Percentiles rank a stretch among this genome's conserved stretches.
phyloP scores from a whole-genome alignment of 352 stramenopile species.

The Phytophthora pluvialis region DNA sequence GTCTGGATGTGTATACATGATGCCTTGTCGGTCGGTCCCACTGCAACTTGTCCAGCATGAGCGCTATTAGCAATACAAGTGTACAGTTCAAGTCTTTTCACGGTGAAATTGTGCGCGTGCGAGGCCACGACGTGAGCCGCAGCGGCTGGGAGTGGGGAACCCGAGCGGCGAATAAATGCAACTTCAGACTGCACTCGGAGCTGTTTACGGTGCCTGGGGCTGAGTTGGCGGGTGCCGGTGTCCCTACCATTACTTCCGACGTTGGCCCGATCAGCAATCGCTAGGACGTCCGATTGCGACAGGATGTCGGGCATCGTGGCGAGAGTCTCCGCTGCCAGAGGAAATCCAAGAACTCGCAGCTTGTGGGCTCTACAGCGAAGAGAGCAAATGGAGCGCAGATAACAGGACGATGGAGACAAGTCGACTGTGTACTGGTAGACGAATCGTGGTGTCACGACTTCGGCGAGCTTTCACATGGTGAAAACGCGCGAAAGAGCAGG shows the following conservation, averaged over 20 bases:
- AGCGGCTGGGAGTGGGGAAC: conserved; percentile 35
- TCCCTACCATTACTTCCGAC: conserved; percentile 19
- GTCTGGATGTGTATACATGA: conserved; percentile 7
- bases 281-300: conserved; percentile 23
- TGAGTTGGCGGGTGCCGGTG: conserved; percentile 1
- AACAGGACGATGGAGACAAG: conserved; percentile 11
- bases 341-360: conserved; percentile 27
- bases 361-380: conserved; percentile 13
- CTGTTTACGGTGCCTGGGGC: conserved; percentile 13
- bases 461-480: conserved; percentile 20
- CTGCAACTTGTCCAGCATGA: too few species aligned
- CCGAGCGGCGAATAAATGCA: conserved; percentile 15
- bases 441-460: conserved; percentile 12
- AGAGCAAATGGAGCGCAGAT: conserved; percentile 7
- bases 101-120: conserved; percentile 12
- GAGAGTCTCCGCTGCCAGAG: conserved; percentile 21
- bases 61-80: too few species aligned
- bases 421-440: conserved; percentile 9
- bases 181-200: conserved; percentile 9
- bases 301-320: conserved; percentile 24
- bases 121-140: conserved; percentile 28
- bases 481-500: conserved; percentile 18
- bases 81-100: conserved; percentile 11
- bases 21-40: conserved; percentile 9
- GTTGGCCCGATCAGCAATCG: conserved; percentile 29